Evolutionary conservation across 257 asterid species (phyloP).

Genomic region (Solanum chilense): DNA sequence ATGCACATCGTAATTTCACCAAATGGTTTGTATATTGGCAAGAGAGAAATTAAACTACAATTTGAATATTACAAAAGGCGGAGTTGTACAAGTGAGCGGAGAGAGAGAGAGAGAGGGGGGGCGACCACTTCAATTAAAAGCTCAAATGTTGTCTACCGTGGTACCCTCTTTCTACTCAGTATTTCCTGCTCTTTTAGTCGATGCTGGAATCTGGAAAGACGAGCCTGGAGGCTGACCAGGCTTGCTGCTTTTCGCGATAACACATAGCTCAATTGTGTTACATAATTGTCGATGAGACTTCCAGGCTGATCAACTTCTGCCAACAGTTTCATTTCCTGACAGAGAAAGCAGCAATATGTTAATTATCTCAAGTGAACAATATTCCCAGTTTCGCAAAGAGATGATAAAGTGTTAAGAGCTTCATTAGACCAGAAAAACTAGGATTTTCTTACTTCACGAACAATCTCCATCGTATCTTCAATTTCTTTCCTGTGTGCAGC

Average conservation of each 20-base stretch:
- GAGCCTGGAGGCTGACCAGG: conserved; percentile 94
- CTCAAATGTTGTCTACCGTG: conserved; percentile 24
- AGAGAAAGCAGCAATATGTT: not conserved
- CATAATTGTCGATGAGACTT: conserved; percentile 85
- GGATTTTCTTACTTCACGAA: conserved; percentile 64
- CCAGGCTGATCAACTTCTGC: conserved; percentile 99
- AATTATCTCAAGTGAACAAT: not conserved
- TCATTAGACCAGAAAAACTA: not conserved
- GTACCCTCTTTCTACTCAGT: conserved; percentile 84
- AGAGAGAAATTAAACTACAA: not conserved
- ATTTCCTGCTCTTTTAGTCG: conserved; percentile 94
- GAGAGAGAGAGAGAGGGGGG: not conserved
- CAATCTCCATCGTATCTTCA: conserved; percentile 99
- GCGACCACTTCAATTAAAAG: not conserved
- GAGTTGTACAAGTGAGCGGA: not conserved
- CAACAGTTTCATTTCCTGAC: conserved; percentile 94
- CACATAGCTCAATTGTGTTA: conserved; percentile 77
- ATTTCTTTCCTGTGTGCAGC: conserved; percentile 95
- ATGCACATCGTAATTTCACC: not conserved
- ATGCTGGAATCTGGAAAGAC: conserved; percentile 96
- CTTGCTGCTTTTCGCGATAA: conserved; percentile 97
- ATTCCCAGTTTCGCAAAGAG: not conserved
- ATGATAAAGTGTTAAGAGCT: not conserved
- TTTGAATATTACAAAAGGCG: not conserved
- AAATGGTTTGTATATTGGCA: not conserved